Percentiles rank a stretch among this genome's conserved stretches.
Evolutionary conservation across 805 yeast species (phyloP).

Genomic region (Yarrowia keelungensis): DNA sequence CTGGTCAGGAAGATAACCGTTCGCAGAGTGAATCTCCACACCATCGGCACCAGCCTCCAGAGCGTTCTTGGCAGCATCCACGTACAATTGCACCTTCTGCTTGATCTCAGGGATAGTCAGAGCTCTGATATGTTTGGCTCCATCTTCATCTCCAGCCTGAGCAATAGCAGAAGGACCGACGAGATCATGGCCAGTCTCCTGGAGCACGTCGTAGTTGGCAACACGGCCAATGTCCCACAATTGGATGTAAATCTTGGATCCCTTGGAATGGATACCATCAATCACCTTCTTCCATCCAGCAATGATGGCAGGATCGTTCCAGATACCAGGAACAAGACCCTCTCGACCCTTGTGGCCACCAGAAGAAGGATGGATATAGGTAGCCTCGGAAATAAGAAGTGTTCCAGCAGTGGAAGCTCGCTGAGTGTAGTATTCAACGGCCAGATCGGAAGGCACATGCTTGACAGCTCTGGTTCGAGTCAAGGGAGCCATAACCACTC

Average conservation of each 20-base stretch:
- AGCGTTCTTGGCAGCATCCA: slow-evolving; percentile 60
- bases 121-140: slow-evolving; percentile 45
- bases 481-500: slow-evolving; percentile 59
- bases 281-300: slow-evolving; percentile 74
- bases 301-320: slow-evolving; percentile 75
- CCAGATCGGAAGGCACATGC: slow-evolving; percentile 56
- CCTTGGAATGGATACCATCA: slow-evolving; percentile 55
- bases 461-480: slow-evolving; percentile 55
- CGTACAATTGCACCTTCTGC: slow-evolving; percentile 55
- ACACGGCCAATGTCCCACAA: slow-evolving; percentile 57
- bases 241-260: slow-evolving; percentile 52
- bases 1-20: slow-evolving; percentile 61
- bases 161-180: slow-evolving; percentile 36
- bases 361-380: slow-evolving; percentile 46
- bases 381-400: slow-evolving; percentile 64
- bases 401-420: slow-evolving; percentile 65
- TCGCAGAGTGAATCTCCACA: slow-evolving; percentile 70
- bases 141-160: slow-evolving; percentile 35
- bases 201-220: slow-evolving; percentile 24
- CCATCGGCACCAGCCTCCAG: slow-evolving; percentile 65
- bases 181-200: slow-evolving; percentile 2
- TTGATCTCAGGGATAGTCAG: slow-evolving; percentile 57
- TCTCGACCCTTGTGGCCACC: slow-evolving; percentile 42
- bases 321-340: slow-evolving; percentile 52
- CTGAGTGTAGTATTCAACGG: slow-evolving; percentile 60